Evolutionary conservation across 2,329 filamentous ascomycete species (phyloP).

Genomic region (Fusarium sp.): DNA sequence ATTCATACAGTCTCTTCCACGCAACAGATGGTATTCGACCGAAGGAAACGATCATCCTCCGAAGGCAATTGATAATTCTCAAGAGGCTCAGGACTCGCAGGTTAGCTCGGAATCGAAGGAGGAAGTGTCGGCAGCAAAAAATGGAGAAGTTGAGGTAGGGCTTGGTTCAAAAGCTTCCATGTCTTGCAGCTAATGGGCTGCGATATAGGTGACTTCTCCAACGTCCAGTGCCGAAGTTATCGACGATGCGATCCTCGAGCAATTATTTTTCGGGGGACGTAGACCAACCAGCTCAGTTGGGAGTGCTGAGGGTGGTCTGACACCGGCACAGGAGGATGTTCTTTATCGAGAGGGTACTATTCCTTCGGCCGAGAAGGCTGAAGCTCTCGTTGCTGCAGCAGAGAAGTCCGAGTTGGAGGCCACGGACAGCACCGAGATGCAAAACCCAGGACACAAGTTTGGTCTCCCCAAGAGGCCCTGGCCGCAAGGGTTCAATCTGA

Average conservation of each 20-base stretch:
- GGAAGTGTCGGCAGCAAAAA: background rate
- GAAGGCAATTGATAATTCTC: slow-evolving; percentile 35
- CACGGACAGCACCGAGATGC: slow-evolving; percentile 28
- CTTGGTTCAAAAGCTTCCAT: slow-evolving; percentile 18
- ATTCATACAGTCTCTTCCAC: slow-evolving; percentile 35
- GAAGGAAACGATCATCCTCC: slow-evolving; percentile 44
- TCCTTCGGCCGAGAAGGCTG: slow-evolving; percentile 47
- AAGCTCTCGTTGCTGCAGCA: slow-evolving; percentile 41
- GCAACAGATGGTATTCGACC: slow-evolving; percentile 45
- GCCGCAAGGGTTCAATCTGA: slow-evolving; percentile 69
- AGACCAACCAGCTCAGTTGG: slow-evolving; percentile 42
- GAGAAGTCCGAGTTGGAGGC: slow-evolving; percentile 31
- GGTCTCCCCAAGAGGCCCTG: slow-evolving; percentile 74
- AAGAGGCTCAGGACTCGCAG: slow-evolving; percentile 13
- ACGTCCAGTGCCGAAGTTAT: slow-evolving; percentile 35
- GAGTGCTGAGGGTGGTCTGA: slow-evolving; percentile 50
- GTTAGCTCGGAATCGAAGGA: slow-evolving; percentile 4
- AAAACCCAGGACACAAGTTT: slow-evolving; percentile 76
- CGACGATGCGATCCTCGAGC: slow-evolving; percentile 50
- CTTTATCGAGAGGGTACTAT: slow-evolving; percentile 56
- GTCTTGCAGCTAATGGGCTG: slow-evolving; percentile 25
- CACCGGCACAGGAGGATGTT: slow-evolving; percentile 54
- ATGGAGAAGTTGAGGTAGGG: slow-evolving; percentile 36
- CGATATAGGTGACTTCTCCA: slow-evolving; percentile 22
- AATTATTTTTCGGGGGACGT: slow-evolving; percentile 50